These are phyloP conservation scores for Guillardia theta DNA, from an alignment of 78 protist genomes.

Conservation along the genomic window DNA sequence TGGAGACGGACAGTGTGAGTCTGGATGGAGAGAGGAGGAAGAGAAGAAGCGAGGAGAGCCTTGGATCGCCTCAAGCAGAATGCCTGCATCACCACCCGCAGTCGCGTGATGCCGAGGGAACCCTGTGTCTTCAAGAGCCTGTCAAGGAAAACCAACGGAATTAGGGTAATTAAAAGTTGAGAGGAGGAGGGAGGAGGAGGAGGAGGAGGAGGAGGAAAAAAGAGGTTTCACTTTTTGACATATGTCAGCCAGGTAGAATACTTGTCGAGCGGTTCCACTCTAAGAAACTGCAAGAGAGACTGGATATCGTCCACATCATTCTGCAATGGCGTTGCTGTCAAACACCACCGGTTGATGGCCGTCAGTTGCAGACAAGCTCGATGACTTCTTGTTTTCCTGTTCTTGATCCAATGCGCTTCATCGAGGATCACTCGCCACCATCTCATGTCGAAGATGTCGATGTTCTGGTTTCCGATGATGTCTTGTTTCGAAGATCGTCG, in stretches of 20 bases:
- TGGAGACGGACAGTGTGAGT: not conserved
- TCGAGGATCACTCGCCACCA: not conserved
- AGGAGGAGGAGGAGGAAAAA: not conserved
- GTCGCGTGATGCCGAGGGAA: too few species aligned
- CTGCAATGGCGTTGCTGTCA: not conserved
- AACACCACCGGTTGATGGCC: not conserved
- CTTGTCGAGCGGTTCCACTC: not conserved
- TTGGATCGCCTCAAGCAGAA: not conserved
- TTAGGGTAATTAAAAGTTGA: too few species aligned
- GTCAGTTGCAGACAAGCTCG: not conserved
- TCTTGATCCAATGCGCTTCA: not conserved
- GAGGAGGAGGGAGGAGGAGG: not conserved
- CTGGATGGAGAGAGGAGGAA: not conserved
- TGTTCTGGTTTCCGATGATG: not conserved
- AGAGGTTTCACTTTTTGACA: not conserved
- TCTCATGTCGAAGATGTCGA: not conserved
- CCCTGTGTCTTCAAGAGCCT: too few species aligned
- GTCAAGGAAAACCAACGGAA: too few species aligned
- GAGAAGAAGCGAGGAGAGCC: not conserved
- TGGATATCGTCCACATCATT: not conserved
- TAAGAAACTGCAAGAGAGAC: not conserved
- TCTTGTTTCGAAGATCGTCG: too few species aligned
- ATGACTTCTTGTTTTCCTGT: not conserved
- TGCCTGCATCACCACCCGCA: too few species aligned
- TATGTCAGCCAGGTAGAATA: not conserved